These are phyloP conservation scores for Talinum fruticosum DNA, from an alignment of 148 eudicot species.

Conservation along the genomic window DNA sequence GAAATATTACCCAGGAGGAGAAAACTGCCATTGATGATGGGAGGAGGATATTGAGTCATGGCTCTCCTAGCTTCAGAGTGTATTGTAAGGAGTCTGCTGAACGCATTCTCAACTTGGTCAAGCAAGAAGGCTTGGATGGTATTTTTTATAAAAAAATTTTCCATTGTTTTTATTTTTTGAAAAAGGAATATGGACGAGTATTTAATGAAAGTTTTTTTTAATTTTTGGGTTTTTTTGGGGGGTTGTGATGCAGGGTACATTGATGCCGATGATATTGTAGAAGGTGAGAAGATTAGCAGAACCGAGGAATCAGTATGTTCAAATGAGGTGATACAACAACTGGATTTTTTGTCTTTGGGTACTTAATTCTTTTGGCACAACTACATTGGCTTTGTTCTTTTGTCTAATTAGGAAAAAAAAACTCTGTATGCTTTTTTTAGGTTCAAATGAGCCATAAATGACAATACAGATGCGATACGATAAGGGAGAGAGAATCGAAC, in stretches of 20 bases:
- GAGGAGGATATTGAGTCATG: background rate
- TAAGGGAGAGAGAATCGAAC: no score
- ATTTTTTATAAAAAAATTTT: background rate
- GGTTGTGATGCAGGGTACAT: constrained; percentile 5
- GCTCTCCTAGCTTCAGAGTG: constrained; percentile 46
- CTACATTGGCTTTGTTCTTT: background rate
- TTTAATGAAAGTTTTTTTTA: background rate
- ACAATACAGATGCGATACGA: no score
- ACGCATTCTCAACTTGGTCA: background rate
- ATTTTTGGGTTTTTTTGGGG: background rate
- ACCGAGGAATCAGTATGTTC: constrained; percentile 24
- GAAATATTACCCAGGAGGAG: background rate
- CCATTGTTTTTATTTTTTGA: background rate
- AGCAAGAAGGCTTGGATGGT: constrained; percentile 21
- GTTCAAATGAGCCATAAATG: no score
- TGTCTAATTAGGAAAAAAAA: no score
- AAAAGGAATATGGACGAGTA: background rate
- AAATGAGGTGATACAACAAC: constrained; percentile 23
- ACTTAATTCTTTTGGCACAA: background rate
- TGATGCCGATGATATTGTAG: constrained; percentile 2
- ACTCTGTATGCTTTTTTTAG: no score
- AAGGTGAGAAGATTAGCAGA: constrained; percentile 8
- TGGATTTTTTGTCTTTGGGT: background rate
- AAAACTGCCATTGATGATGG: background rate
- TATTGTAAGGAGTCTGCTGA: constrained; percentile 29